These are phyloP conservation scores for Xylaria palmicola DNA, from an alignment of 495 filamentous ascomycete genomes.

Conservation along the genomic window DNA sequence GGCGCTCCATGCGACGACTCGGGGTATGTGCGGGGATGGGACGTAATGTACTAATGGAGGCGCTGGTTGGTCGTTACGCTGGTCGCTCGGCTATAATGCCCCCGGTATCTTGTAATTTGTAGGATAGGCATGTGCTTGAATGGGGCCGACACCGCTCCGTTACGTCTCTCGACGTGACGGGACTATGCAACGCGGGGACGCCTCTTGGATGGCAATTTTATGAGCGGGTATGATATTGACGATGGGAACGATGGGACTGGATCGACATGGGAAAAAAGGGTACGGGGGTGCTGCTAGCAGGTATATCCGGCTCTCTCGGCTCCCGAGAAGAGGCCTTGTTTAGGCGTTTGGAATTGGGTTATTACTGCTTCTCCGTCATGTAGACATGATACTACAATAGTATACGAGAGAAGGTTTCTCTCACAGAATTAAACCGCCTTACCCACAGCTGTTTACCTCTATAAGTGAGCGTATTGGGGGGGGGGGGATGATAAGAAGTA, in stretches of 20 bases:
- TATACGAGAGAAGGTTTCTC: background rate
- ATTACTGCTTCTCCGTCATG: background rate
- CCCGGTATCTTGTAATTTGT: background rate
- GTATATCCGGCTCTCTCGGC: background rate
- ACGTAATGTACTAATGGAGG: conserved; percentile 1
- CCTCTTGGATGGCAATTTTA: background rate
- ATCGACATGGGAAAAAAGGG: background rate
- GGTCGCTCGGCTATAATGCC: background rate
- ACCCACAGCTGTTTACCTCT: no score
- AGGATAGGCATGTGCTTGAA: conserved; percentile 4
- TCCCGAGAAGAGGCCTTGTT: background rate
- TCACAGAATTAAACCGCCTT: no score
- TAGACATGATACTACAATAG: conserved; percentile 7
- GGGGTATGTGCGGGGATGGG: background rate
- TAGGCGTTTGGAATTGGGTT: background rate
- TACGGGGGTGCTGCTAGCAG: background rate
- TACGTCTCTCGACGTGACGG: background rate
- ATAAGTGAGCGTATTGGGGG: no score
- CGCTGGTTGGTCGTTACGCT: background rate
- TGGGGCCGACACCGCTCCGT: background rate
- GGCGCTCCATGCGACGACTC: background rate
- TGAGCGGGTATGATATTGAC: background rate
- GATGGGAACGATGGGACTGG: conserved; percentile 2
- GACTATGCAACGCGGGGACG: background rate
- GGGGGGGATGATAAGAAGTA: no score